Base-by-base conservation (phyloP, 2,329 filamentous ascomycete genomes). In the Penicillium decumbens region DNA sequence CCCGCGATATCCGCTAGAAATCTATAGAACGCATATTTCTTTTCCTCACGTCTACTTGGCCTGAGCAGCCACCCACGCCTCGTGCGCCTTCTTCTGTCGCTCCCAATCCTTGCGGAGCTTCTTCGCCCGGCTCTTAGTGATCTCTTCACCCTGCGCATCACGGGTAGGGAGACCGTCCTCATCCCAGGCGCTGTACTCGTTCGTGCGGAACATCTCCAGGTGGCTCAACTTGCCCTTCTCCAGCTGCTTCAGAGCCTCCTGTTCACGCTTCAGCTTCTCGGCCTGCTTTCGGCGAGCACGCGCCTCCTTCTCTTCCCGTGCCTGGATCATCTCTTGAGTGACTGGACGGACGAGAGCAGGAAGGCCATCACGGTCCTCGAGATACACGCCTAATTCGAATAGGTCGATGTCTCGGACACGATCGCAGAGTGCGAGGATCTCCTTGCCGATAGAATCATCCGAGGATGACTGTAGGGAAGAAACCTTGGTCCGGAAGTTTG, bases 31-130 rank as follows among this genome's bases (percentile, higher is more conserved):
- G 15, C 15, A 18, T 18, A 18, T 2, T 18, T 18, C 15, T 18
- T 18, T 18, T 18, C 15, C 15, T 18, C 15, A 18, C 15, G 23
- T 43, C 37, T 57, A 60, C 52, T 60, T 57, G 33, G 57, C 56
- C 38, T 63, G 60, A 18, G 45, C 54, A 18, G 56, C 58, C 51
- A 57, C 43, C 59, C 59, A 63, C 9, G 58, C 53, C 55, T 63
- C 59, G 25, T 63, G 60, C 13, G 56, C 53, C 78, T 92, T 95
- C 78, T 90, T 93, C 75, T 96, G 92, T 66, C 79, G 84, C 61
- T 95, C 87, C 88, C 88, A 95, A 48, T 89, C 85, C 77, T 96
- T 96, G 72, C 78, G 84, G 60, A 95, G 70, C 75, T 89, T 91
- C 79, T 96, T 96, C 43, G 74, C 65, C 64, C 83, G 81, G 51